Percentiles rank a stretch among this genome's conserved stretches.
Evolutionary conservation across 73 alveolate genomes (phyloP).

Genomic region (Uronychia binucleata): DNA sequence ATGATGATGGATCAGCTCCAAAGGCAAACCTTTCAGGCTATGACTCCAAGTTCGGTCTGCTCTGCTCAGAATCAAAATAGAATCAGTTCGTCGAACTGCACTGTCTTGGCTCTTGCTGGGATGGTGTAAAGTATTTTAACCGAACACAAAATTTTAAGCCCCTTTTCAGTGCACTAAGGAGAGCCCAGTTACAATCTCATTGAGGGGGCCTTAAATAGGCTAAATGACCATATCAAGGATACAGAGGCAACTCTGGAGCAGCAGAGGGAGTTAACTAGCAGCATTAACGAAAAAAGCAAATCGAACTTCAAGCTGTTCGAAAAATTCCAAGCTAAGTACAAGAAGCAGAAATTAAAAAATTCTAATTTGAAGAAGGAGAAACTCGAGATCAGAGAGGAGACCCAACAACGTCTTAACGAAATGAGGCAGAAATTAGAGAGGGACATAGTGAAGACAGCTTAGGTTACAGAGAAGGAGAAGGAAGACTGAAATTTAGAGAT

Average conservation of each 20-base stretch:
- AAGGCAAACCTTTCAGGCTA: neutral
- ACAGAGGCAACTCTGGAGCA: neutral
- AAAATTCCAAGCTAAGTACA: neutral
- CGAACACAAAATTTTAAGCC: neutral
- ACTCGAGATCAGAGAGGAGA: neutral
- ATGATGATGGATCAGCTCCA: neutral
- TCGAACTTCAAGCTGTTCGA: neutral
- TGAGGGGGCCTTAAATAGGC: neutral
- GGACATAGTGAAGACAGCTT: neutral
- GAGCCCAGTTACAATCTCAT: neutral
- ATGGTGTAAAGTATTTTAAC: neutral
- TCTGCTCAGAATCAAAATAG: neutral
- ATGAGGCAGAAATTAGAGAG: neutral
- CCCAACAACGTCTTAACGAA: neutral
- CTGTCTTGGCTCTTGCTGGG: neutral
- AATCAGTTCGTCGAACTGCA: too few species aligned
- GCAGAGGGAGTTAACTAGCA: neutral
- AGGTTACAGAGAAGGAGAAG: neutral
- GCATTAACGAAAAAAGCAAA: neutral
- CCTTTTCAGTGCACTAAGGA: neutral
- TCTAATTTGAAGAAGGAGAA: neutral
- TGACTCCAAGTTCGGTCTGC: too few species aligned
- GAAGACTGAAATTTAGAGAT: neutral
- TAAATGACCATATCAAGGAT: neutral
- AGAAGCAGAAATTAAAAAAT: neutral